Evolutionary conservation across 352 stramenopile genomes (phyloP).

Genomic region (Phytophthora cryptogea): DNA sequence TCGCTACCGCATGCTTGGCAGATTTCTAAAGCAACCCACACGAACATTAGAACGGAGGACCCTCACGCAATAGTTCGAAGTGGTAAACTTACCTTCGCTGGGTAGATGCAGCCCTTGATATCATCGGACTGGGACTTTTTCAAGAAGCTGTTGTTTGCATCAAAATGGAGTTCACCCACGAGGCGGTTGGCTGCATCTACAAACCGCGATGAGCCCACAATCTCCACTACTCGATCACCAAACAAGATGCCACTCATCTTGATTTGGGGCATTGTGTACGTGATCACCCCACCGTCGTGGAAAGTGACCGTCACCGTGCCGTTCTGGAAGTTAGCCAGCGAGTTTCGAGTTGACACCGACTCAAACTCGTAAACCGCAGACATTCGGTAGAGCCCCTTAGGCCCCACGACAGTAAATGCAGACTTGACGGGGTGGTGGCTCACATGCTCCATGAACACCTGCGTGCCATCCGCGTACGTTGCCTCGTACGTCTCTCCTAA

Average conservation of each 20-base stretch:
- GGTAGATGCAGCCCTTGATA: conserved; percentile 70
- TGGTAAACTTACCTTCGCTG: conserved; percentile 38
- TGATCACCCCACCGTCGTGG: conserved; percentile 54
- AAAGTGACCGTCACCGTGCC: conserved; percentile 51
- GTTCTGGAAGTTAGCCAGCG: conserved; percentile 71
- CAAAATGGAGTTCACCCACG: conserved; percentile 59
- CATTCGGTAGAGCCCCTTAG: conserved; percentile 56
- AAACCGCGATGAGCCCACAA: conserved; percentile 58
- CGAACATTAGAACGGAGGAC: background rate
- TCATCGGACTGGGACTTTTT: conserved; percentile 68
- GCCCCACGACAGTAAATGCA: conserved; percentile 55
- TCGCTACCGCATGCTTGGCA: conserved; percentile 48
- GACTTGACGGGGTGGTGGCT: conserved; percentile 73
- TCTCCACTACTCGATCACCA: conserved; percentile 73
- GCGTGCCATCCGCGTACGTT: conserved; percentile 67
- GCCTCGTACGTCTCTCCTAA: conserved; percentile 81
- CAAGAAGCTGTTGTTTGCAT: conserved; percentile 70
- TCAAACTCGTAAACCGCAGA: conserved; percentile 75
- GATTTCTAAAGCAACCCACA: conserved; percentile 33
- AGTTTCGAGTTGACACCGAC: conserved; percentile 65
- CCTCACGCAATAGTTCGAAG: background rate
- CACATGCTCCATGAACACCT: conserved; percentile 75
- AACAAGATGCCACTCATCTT: conserved; percentile 81
- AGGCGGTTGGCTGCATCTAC: conserved; percentile 49
- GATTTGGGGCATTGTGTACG: conserved; percentile 76